These are phyloP conservation scores for Noccaea caerulescens DNA, from an alignment of 345 rosid genomes.

Conservation along the genomic window DNA sequence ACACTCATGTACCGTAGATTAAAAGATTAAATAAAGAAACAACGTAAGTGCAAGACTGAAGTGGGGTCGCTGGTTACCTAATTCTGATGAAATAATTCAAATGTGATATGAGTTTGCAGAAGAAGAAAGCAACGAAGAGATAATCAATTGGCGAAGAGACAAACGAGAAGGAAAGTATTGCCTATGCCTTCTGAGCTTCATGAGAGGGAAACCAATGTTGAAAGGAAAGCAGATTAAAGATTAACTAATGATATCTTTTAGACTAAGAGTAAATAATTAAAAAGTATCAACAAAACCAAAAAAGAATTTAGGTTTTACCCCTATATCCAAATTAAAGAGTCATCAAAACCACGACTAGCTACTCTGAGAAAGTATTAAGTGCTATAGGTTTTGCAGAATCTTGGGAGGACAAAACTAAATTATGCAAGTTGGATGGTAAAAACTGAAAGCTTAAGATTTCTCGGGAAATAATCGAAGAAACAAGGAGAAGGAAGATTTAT, in stretches of 20 bases:
- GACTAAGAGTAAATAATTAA: too few species aligned
- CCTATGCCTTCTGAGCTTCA: constrained; percentile 36
- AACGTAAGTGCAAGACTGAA: constrained; percentile 18
- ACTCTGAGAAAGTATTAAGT: background rate
- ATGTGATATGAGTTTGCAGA: constrained; percentile 4
- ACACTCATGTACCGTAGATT: background rate
- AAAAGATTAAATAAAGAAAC: background rate
- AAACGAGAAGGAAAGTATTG: constrained; percentile 24
- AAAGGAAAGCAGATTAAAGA: background rate
- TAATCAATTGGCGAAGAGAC: constrained; percentile 29
- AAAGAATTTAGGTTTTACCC: constrained; percentile 16
- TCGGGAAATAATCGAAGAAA: background rate
- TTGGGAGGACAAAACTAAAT: background rate
- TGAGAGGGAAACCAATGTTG: constrained; percentile 25
- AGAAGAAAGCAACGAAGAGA: constrained; percentile 22
- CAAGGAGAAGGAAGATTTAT: constrained; percentile 14
- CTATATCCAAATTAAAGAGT: constrained; percentile 3
- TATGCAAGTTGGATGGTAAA: constrained; percentile 21
- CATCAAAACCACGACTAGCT: constrained; percentile 13
- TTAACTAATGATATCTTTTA: background rate
- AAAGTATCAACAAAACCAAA: background rate
- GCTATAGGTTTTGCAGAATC: background rate
- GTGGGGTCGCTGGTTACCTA: background rate
- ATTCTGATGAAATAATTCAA: background rate
- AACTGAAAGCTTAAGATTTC: background rate